Evolutionary conservation across 805 yeast genomes (phyloP), one percentile per base, ranked within the genome.

Genomic region (Starmerella geochares): DNA sequence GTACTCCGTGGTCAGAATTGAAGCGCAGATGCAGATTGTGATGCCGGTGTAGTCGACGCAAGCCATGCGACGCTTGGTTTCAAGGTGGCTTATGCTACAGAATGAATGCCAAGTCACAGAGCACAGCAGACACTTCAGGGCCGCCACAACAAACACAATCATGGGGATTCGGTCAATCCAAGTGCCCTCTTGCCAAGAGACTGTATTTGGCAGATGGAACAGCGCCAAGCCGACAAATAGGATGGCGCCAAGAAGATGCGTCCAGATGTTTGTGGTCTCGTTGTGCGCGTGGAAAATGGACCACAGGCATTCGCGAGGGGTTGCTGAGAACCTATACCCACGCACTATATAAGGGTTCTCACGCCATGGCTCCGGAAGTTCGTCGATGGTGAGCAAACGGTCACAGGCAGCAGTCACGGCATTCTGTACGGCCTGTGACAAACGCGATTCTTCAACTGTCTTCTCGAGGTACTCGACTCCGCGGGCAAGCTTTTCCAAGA

Each of bases 1-100:
- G 65, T 85, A 87, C 65, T 90, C 95, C 0, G 90, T 81, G 3
- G 95, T 78, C 40, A 92, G 70, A 41, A 92, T 83, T 2, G 95
- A 84, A 14, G 94, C 90, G 0, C 95, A 83, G 58, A 90, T 88
- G 56, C 92, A 70, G 13, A 87, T 75, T 0, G 96, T 86, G 57
- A 90, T 90, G 2, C 98, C 98, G 6, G 94, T 82, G 66, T 90
- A 90, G 68, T 90, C 98, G 38, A 88, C 79, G 65, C 98, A 92
- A 0, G 96, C 96, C 67, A 84, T 86, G 47, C 78, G 76, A 56
- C 80, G 73, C 63, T 95, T 75, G 54, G 79, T 64, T 19, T 70
- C 60, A 40, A 83, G 65, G 46, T 74, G 74, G 16, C 90, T 78
- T 55, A 86, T 83, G 54, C 86, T 80, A 52, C 83, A 78, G 66